Evolutionary conservation across 768 basidiomycete genomes (phyloP).

Genomic region (Trametes meyenii): DNA sequence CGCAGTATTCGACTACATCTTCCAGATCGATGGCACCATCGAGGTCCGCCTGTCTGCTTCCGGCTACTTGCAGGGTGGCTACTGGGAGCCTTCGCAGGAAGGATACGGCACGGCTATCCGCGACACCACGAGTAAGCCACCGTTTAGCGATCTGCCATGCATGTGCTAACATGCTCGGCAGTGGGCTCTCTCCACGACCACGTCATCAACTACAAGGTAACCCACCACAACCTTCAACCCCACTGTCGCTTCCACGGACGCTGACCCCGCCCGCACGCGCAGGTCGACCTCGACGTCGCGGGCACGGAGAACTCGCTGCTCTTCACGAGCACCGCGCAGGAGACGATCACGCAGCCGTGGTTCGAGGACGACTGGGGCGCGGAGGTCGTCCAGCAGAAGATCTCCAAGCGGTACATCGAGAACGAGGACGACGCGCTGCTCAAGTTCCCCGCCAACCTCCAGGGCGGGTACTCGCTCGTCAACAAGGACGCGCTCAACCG

Average conservation of each 20-base stretch:
- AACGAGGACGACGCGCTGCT: constrained; percentile 56
- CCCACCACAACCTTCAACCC: too few relatives aligned
- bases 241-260: too few relatives aligned
- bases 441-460: constrained; percentile 55
- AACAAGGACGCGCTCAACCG: constrained; percentile 54
- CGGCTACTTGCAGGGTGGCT: constrained; percentile 69
- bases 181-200: constrained; percentile 73
- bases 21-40: constrained; percentile 67
- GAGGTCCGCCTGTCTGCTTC: constrained; percentile 71
- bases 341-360: constrained; percentile 56
- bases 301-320: constrained; percentile 62
- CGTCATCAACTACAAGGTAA: constrained; percentile 59
- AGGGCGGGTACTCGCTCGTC: constrained; percentile 59
- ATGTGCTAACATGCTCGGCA: constrained; percentile 21
- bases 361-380: constrained; percentile 60
- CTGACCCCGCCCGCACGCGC: too few relatives aligned
- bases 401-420: constrained; percentile 48
- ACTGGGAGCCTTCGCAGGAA: constrained; percentile 52
- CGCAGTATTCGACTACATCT: constrained; percentile 61
- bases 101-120: constrained; percentile 59
- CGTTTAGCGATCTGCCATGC: neutral
- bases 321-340: constrained; percentile 51
- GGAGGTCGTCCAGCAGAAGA: constrained; percentile 56
- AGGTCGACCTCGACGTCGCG: constrained; percentile 64
- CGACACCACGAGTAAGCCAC: constrained; percentile 52